These are phyloP conservation scores for Leccinellum rugosiceps DNA, from an alignment of 768 basidiomycete species.

Conservation along the genomic window DNA sequence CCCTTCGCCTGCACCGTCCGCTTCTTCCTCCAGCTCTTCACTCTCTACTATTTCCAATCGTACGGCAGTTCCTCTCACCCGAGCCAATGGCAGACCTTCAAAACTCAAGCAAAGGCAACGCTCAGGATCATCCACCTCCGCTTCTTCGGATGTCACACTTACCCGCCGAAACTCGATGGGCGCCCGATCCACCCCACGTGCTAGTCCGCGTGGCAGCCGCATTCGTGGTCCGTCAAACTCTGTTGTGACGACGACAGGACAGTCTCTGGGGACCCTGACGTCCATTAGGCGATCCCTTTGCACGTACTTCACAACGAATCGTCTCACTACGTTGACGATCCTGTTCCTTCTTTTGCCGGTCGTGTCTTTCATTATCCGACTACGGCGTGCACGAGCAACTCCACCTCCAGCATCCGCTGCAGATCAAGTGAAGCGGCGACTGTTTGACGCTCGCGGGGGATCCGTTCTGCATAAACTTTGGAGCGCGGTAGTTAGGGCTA, in stretches of 20 bases:
- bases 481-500: constrained; percentile 47
- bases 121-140: constrained; percentile 22
- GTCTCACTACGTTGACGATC: constrained; percentile 43
- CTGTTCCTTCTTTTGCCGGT: constrained; percentile 42
- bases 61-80: constrained; percentile 54
- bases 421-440: constrained; percentile 54
- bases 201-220: constrained; percentile 14
- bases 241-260: constrained; percentile 13
- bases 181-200: constrained; percentile 7
- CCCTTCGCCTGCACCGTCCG: constrained; percentile 50
- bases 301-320: constrained; percentile 47
- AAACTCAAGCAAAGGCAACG: constrained; percentile 14
- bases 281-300: constrained; percentile 47
- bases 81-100: not conserved
- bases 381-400: constrained; percentile 39
- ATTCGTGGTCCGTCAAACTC: constrained; percentile 11
- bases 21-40: constrained; percentile 60
- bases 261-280: constrained; percentile 31
- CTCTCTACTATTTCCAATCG: constrained; percentile 71
- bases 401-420: constrained; percentile 38
- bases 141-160: constrained; percentile 25
- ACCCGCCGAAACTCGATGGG: constrained; percentile 12
- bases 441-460: constrained; percentile 41
- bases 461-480: constrained; percentile 43
- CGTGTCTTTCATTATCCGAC: constrained; percentile 48